These are phyloP conservation scores for Penicillium sclerotigenum DNA, from an alignment of 2,329 filamentous ascomycete genomes.

Conservation along the genomic window DNA sequence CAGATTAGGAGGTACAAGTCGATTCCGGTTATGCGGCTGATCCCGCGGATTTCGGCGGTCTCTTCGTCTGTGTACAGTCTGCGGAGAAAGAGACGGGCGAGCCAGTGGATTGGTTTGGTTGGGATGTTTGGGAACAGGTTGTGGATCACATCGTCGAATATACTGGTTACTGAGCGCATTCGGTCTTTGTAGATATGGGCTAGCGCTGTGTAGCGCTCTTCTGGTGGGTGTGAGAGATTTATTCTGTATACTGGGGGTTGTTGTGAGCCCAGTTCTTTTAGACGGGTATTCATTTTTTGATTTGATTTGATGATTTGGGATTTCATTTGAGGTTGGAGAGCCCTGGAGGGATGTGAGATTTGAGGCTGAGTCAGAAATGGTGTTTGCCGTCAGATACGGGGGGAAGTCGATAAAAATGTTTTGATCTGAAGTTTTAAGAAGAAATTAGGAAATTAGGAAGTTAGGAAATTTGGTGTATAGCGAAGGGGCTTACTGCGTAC, in stretches of 20 bases:
- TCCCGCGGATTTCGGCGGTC: constrained; percentile 59
- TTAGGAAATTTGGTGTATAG: background rate
- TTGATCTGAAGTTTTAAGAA: background rate
- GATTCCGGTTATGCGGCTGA: constrained; percentile 51
- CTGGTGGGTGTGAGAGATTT: constrained; percentile 54
- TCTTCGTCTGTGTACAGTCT: constrained; percentile 55
- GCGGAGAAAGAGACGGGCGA: constrained; percentile 50
- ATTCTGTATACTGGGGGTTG: constrained; percentile 46
- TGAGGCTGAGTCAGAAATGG: background rate
- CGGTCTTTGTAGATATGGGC: constrained; percentile 46
- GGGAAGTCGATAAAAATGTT: background rate
- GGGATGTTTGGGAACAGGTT: constrained; percentile 29
- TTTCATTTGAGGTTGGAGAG: background rate
- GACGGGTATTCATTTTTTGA: background rate
- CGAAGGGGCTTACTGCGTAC: background rate
- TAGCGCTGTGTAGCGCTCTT: constrained; percentile 51
- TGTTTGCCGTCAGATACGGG: background rate
- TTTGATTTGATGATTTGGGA: background rate
- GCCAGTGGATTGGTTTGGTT: constrained; percentile 27
- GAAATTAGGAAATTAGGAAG: background rate
- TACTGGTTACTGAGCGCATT: constrained; percentile 43
- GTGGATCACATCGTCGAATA: constrained; percentile 53
- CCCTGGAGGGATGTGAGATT: background rate
- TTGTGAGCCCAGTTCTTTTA: constrained; percentile 4
- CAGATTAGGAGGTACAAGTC: constrained; percentile 59